A percentile compares a stretch with the other conserved stretches of the same genome.
These are phyloP conservation scores for Syncephalis plumigaleata DNA, from an alignment of 371 early-diverging fungal species.

Conservation along the genomic window DNA sequence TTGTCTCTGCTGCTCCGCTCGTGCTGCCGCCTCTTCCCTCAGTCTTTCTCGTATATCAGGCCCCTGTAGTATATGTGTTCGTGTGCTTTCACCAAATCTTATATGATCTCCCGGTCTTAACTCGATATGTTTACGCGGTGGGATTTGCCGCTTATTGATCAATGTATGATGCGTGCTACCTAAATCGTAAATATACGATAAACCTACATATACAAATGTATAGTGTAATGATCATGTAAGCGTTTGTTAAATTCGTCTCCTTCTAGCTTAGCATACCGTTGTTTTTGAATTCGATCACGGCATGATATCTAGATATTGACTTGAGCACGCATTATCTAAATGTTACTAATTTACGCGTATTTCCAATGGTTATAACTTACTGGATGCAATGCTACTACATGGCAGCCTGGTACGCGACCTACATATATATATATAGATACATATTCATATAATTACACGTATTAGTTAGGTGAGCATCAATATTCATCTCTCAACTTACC, in stretches of 20 bases:
- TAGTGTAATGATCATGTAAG: no score
- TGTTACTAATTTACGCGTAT: background rate
- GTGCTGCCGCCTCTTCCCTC: conserved; percentile 6
- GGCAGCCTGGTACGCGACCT: conserved; percentile 32
- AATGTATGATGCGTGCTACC: conserved; percentile 64
- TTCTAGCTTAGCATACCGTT: no score
- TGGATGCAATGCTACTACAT: conserved; percentile 37
- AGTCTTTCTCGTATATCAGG: conserved; percentile 7
- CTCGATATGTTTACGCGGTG: conserved; percentile 21
- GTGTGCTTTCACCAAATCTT: conserved; percentile 67
- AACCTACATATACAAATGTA: conserved; percentile 15
- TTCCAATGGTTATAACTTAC: conserved; percentile 12
- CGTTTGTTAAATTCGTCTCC: no score
- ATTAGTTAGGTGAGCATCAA: no score
- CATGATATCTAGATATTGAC: conserved; percentile 63
- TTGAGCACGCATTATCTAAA: conserved; percentile 7
- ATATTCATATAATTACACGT: no score
- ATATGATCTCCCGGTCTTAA: conserved; percentile 58
- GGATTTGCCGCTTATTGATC: conserved; percentile 49
- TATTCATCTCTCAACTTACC: no score
- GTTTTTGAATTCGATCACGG: conserved; percentile 47
- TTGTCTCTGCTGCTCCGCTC: conserved; percentile 4
- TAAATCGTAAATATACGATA: conserved; percentile 52
- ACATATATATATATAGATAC: no score
- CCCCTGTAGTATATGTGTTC: conserved; percentile 46